Percentiles rank a stretch among this genome's conserved stretches.
phyloP scores from a whole-genome alignment of 2,329 filamentous ascomycete genomes.

The Sclerotinia trifoliorum region DNA sequence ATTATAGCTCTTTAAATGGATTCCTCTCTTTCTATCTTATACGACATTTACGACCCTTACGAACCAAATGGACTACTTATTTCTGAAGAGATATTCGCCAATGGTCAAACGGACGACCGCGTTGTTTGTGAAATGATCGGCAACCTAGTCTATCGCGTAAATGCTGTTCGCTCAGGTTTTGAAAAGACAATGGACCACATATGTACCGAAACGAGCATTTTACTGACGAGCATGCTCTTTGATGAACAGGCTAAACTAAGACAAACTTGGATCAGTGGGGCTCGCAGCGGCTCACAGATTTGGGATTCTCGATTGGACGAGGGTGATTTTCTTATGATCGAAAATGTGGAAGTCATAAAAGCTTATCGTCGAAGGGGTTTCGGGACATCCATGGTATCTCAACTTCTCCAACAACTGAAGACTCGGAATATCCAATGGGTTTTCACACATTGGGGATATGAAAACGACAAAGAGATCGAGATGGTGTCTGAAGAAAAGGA shows the following conservation, averaged over 20 bases:
- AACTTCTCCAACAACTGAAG: background rate
- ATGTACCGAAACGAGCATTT: background rate
- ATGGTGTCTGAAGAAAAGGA: background rate
- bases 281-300: background rate
- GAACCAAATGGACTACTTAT: no score
- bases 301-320: slow-evolving; percentile 5
- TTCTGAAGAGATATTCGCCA: no score
- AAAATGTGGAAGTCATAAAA: background rate
- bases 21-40: background rate
- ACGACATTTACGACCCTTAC: no score
- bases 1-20: background rate
- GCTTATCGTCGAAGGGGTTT: background rate
- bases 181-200: background rate
- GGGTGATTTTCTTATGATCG: slow-evolving; percentile 3
- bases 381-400: background rate
- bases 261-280: background rate
- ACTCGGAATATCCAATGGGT: background rate
- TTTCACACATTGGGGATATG: background rate
- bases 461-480: background rate
- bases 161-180: background rate
- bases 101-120: no score
- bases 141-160: background rate
- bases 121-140: background rate
- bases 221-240: background rate
- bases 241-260: background rate